Conservation (phyloP, 2,329 filamentous ascomycete species). For the Hysterium pulicare region DNA sequence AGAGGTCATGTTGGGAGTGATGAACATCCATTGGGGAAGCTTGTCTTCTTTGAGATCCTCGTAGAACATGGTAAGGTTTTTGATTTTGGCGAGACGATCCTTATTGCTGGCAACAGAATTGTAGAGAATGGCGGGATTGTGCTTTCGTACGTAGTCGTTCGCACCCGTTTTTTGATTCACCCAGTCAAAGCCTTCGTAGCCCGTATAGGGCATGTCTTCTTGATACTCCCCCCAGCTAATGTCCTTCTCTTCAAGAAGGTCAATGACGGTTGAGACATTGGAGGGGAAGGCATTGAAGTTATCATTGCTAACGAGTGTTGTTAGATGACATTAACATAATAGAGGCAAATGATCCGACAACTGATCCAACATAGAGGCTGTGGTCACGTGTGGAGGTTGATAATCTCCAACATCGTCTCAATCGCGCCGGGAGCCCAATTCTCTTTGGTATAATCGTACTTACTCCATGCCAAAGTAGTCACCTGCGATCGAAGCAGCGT, state of each 20-base stretch:
- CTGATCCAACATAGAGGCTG: neutral
- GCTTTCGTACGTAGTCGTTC: conserved; percentile 77
- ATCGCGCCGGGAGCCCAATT: neutral
- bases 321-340: neutral
- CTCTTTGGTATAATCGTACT: neutral
- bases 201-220: conserved; percentile 69
- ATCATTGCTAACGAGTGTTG: conserved; percentile 48
- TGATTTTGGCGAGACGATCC: conserved; percentile 62
- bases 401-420: neutral
- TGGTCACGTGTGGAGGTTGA: neutral
- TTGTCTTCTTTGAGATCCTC: conserved; percentile 59
- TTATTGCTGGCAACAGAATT: conserved; percentile 57
- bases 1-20: conserved; percentile 58
- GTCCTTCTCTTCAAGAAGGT: conserved; percentile 35
- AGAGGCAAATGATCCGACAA: neutral
- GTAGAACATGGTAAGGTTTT: conserved; percentile 67
- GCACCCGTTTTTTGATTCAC: conserved; percentile 61
- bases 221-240: conserved; percentile 59
- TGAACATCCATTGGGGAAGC: conserved; percentile 70
- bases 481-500: conserved; percentile 62
- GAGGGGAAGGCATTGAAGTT: conserved; percentile 48
- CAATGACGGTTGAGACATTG: conserved; percentile 37
- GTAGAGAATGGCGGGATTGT: conserved; percentile 65
- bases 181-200: conserved; percentile 62
- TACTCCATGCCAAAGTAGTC: conserved; percentile 66